Conservation (phyloP, 495 filamentous ascomycete species). For the Daldinia concentrica region DNA sequence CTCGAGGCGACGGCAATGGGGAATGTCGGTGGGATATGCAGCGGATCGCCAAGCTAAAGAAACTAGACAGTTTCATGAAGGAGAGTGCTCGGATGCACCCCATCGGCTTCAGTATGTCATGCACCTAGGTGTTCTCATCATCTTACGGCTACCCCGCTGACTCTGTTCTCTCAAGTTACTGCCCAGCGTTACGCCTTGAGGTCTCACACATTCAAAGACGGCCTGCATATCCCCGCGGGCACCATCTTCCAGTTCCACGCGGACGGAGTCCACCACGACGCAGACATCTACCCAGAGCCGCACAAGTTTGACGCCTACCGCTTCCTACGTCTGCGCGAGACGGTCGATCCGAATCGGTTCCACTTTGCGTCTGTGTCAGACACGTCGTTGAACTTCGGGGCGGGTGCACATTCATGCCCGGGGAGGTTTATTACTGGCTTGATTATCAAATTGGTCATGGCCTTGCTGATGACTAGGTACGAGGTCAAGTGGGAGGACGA, state of each 20-base stretch:
- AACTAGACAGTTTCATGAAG: neutral
- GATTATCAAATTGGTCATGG: neutral
- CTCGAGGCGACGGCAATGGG: neutral
- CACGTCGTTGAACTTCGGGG: neutral
- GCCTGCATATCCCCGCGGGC: neutral
- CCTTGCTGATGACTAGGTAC: neutral
- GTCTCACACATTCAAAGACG: neutral
- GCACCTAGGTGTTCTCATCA: neutral
- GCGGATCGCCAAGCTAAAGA: neutral
- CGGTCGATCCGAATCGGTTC: neutral
- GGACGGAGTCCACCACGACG: neutral
- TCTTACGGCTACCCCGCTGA: neutral
- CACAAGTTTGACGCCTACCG: neutral
- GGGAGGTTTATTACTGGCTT: neutral
- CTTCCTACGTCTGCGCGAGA: neutral
- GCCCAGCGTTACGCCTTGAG: neutral
- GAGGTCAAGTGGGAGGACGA: neutral
- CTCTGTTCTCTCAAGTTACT: neutral
- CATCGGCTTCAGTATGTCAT: neutral
- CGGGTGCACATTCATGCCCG: neutral
- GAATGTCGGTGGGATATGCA: neutral
- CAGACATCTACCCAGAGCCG: neutral
- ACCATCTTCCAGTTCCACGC: neutral
- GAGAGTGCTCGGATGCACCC: neutral
- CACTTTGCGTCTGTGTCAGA: neutral